Evolutionary conservation across 129 eudicot genomes (phyloP), one percentile per base, ranked within the genome.

Genomic region (Apium graveolens): DNA sequence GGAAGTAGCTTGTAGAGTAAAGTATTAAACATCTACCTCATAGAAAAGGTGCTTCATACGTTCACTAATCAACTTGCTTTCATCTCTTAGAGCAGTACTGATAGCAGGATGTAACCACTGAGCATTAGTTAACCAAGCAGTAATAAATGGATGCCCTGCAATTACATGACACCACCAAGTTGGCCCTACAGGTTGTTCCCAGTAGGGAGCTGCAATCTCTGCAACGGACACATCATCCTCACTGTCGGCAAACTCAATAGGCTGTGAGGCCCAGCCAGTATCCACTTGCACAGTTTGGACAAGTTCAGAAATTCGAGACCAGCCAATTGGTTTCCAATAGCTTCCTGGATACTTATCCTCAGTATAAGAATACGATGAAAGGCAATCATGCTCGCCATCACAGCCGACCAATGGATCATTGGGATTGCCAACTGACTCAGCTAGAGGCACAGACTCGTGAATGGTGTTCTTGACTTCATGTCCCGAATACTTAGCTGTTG

Each of bases 31-130:
- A 70, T 1, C 29, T 85, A 85, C 93, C 88, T 87, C 94, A 43
- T 90, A 90, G n/a, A 87, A 81, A 26, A 90, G 94, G 82, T 85
- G 89, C 81, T 90, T 90, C 94, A 90, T 90, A 13, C 94, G 90
- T 78, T 90, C 94, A 73, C 91, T 90, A 49, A 90, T 90, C 72
- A 90, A 89, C 86, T 86, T 90, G 79, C 94, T 90, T 82, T 90
- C 94, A 80, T 90, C 91, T 82, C 81, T 62, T 78, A 90, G 80
- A 63, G 94, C 94, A 75, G 74, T 82, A 69, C 88, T 87, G 17
- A 90, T 90, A 71, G 94, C 94, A 13, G 91, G 94, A 82, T 90
- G 94, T 43, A 90, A 77, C 94, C 94, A 90, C 86, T 83, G 89
- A 26, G 88, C 84, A 77, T 76, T 85, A 78, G 80, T 78, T 80